Evolutionary conservation across 345 rosid species (phyloP).

Genomic region (Populus euphratica): DNA sequence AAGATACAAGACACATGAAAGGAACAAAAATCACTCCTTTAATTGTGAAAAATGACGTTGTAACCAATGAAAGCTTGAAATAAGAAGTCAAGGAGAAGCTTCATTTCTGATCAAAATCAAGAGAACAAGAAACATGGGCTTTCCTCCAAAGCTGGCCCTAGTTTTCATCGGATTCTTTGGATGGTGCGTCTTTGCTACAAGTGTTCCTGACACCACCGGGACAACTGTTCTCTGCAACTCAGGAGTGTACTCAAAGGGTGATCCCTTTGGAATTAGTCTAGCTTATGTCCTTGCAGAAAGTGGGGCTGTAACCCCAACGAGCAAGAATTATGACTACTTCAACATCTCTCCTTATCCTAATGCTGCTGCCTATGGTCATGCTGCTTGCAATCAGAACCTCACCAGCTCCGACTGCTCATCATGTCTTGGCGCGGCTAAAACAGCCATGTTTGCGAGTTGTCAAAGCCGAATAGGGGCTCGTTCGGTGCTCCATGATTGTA

Average conservation of each 20-base stretch:
- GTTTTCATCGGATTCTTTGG: background rate
- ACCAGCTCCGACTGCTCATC: constrained; percentile 35
- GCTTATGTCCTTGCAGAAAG: constrained; percentile 36
- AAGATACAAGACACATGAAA: no score
- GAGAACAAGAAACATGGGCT: constrained; percentile 17
- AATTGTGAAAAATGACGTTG: background rate
- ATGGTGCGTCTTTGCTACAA: background rate
- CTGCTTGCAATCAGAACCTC: constrained; percentile 42
- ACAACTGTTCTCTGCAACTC: constrained; percentile 41
- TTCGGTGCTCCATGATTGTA: constrained; percentile 45
- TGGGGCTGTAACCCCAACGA: constrained; percentile 24
- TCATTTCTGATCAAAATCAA: background rate
- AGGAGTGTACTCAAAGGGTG: constrained; percentile 32
- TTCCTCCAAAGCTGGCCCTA: constrained; percentile 17
- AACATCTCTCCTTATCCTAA: constrained; percentile 59
- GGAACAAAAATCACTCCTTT: constrained; percentile 1
- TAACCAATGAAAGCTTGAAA: constrained; percentile 8
- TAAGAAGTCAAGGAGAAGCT: constrained; percentile 10
- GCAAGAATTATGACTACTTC: constrained; percentile 35
- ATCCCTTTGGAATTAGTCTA: constrained; percentile 42
- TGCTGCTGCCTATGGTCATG: constrained; percentile 57
- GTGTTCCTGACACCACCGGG: constrained; percentile 39
- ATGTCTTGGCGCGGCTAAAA: constrained; percentile 46
- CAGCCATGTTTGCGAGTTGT: constrained; percentile 33
- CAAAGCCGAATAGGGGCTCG: constrained; percentile 47